These are phyloP conservation scores for Globisporangium yorkense DNA, from an alignment of 352 stramenopile species.

Conservation along the genomic window DNA sequence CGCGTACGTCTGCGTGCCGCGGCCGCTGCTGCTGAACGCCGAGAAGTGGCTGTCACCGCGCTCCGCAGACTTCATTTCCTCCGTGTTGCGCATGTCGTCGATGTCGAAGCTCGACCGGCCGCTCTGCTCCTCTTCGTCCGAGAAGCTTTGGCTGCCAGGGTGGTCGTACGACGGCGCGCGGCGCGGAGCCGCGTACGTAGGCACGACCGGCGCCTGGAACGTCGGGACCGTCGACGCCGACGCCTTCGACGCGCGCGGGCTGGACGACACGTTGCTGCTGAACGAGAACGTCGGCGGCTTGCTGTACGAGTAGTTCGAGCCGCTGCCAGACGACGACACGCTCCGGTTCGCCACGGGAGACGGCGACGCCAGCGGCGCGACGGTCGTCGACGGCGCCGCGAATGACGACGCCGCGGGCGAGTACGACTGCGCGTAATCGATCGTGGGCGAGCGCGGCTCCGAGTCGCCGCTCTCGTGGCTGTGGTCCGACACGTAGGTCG, in stretches of 20 bases:
- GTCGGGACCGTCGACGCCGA: constrained; percentile 4
- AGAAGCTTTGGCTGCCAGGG: constrained; percentile 14
- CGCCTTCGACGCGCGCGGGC: constrained; percentile 10
- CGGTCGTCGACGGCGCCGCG: background rate
- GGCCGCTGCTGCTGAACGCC: constrained; percentile 15
- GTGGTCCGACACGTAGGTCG: constrained; percentile 31
- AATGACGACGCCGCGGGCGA: constrained; percentile 24
- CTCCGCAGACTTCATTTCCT: constrained; percentile 34
- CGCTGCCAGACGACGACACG: constrained; percentile 9
- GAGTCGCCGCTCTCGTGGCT: constrained; percentile 13
- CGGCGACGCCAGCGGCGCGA: background rate
- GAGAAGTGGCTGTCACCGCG: constrained; percentile 27
- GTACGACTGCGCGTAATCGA: constrained; percentile 46
- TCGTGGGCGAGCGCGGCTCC: constrained; percentile 35
- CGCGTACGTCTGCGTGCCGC: constrained; percentile 17
- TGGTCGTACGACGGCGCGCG: constrained; percentile 17
- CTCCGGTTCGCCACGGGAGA: constrained; percentile 1
- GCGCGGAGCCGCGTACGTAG: background rate
- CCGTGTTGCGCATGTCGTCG: constrained; percentile 68
- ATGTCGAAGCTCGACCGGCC: constrained; percentile 80
- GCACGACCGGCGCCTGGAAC: constrained; percentile 23
- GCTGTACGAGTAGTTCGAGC: constrained; percentile 6
- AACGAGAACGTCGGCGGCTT: constrained; percentile 15
- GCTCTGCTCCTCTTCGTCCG: constrained; percentile 27
- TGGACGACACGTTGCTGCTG: constrained; percentile 17